phyloP scores from a whole-genome alignment of 257 asterid species.

The Cynanchum wilfordii region DNA sequence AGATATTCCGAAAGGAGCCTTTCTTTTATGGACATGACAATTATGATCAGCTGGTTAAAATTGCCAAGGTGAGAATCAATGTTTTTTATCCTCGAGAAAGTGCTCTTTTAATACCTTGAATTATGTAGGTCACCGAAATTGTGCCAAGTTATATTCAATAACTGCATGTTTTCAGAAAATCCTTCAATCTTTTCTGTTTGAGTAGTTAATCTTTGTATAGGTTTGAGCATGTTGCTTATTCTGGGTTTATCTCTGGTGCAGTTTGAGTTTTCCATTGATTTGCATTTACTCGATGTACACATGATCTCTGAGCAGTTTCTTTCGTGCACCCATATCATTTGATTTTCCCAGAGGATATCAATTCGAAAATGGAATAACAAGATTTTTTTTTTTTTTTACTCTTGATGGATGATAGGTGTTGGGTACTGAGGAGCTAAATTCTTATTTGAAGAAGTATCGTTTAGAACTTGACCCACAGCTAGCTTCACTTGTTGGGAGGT shows the following conservation, averaged over 20 bases:
- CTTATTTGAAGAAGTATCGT: constrained; percentile 66
- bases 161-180: background rate
- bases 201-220: background rate
- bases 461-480: constrained; percentile 67
- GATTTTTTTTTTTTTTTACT: background rate
- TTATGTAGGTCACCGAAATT: background rate
- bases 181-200: background rate
- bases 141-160: background rate
- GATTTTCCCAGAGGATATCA: background rate
- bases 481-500: constrained; percentile 79
- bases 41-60: constrained; percentile 85
- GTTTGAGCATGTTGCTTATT: background rate
- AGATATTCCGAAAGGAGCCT: constrained; percentile 92
- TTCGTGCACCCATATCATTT: background rate
- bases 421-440: constrained; percentile 71
- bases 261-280: background rate
- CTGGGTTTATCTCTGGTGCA: background rate
- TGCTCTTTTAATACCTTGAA: background rate
- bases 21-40: constrained; percentile 93
- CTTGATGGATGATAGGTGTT: constrained; percentile 44
- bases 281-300: background rate
- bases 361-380: no score
- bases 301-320: background rate
- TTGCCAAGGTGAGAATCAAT: constrained; percentile 61
- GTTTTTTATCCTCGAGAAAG: background rate